Percentiles rank a stretch among this genome's conserved stretches.
Conservation (phyloP, 345 rosid genomes). For the Populus nigra region DNA sequence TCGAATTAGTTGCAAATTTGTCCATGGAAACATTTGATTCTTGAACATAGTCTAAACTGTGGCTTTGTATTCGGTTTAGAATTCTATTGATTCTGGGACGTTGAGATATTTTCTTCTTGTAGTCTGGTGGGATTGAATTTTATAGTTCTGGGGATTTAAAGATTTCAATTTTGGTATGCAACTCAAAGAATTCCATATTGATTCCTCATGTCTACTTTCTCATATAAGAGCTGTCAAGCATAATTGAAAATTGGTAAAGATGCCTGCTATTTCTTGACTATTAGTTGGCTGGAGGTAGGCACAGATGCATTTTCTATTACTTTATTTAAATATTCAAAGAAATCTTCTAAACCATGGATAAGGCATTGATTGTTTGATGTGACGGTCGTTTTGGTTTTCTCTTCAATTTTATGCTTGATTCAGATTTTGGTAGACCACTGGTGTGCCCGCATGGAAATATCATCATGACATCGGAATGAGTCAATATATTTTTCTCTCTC, state of each 20-base stretch:
- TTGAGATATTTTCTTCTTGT: background rate
- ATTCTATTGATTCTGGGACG: constrained; percentile 1
- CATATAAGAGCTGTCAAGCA: background rate
- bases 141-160: background rate
- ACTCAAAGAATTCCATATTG: background rate
- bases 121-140: background rate
- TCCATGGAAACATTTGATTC: background rate
- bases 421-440: background rate
- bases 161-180: background rate
- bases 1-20: background rate
- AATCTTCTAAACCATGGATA: background rate
- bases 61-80: background rate
- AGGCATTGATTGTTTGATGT: background rate
- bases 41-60: background rate
- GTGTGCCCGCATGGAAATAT: background rate
- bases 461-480: background rate
- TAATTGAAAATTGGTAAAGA: background rate
- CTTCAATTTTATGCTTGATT: background rate
- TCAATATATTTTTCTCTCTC: background rate
- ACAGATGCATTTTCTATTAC: background rate
- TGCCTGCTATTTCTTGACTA: constrained; percentile 3
- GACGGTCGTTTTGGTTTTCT: background rate
- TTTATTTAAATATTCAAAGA: background rate
- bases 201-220: background rate
- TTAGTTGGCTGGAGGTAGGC: constrained; percentile 6